Base-by-base conservation (phyloP, 164 flowering plant species). In the Cinnamomum micranthum region DNA sequence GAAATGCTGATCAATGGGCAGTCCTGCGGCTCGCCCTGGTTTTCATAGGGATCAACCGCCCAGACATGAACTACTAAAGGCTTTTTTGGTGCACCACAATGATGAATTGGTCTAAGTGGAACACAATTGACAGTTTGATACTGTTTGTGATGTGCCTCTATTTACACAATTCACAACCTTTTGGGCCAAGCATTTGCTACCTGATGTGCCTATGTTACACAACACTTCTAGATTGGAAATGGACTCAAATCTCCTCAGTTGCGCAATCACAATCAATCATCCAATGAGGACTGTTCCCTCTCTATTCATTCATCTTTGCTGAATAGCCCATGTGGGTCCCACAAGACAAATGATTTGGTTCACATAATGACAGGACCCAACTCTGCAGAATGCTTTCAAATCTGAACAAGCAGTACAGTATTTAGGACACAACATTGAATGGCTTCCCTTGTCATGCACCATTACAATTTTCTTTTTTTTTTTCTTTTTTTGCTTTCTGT, bases 71-170 rank as follows among this genome's bases (percentile, higher is more conserved):
- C 23, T 14, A 33, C 27, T 41, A 9, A 6, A 55, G 63, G 76
- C 52, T 72, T 71, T 78, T 73, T 76, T 77, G 59, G 66, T 22
- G 41, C 69, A 63, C n/a, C 27, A 24, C 25, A 55, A 15, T 63
- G 41, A 66, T 25, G 15, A 31, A 27, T 14, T 28, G n/a, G 14
- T 20, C 13, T 67, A 5, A 2, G 11, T 67, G 69, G 69, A 33
- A 10, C 69, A 3, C 19, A 27, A 13, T 15, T 27, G 6, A 67
- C 27, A 31, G 17, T 15, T 6, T 67, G 17, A 6, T 13, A 11
- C n/a, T 14, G 12, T 12, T 66, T 10, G 6, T 10, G 41, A 23
- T 5, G 11, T n/a, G 7, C 20, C 47, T 41, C 47, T 41, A 41
- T 41, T 7, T n/a, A 64, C 22, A 64, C 22, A n/a, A 22, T n/a